These are phyloP conservation scores for Chlamydomonas asymmetrica DNA, from an alignment of 139 green algal genomes.

Conservation along the genomic window DNA sequence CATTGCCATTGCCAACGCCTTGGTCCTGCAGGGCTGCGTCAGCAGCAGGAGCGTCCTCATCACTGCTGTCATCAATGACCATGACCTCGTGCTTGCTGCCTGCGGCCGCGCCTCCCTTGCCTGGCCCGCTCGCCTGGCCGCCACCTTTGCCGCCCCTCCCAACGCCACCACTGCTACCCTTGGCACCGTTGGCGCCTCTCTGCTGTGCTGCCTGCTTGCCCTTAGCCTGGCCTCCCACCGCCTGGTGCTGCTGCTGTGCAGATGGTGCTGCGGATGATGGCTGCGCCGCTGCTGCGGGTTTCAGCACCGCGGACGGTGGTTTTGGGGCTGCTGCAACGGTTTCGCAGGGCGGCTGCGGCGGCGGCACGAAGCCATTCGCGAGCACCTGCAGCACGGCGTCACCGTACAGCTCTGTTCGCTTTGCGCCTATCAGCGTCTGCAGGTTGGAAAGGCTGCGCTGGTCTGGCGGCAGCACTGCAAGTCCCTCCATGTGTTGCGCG, in stretches of 20 bases:
- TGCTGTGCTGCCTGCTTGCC: background rate
- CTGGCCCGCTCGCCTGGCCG: background rate
- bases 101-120: background rate
- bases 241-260: background rate
- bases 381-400: slow-evolving; percentile 10
- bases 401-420: slow-evolving; percentile 22
- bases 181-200: background rate
- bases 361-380: background rate
- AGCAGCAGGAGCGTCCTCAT: too few relatives aligned
- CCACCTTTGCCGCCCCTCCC: background rate
- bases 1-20: background rate
- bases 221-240: background rate
- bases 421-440: background rate
- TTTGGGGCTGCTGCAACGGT: background rate
- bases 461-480: slow-evolving; percentile 2
- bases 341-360: background rate
- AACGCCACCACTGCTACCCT: background rate
- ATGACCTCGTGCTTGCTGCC: background rate
- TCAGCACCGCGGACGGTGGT: background rate
- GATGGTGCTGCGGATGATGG: background rate
- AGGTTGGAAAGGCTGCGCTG: background rate
- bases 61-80: background rate
- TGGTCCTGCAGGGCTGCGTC: too few relatives aligned
- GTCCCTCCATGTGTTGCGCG: slow-evolving; percentile 8
- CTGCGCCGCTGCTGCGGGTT: background rate